Conservation (phyloP, 208 protist genomes). For the Acanthamoeba healyi region DNA sequence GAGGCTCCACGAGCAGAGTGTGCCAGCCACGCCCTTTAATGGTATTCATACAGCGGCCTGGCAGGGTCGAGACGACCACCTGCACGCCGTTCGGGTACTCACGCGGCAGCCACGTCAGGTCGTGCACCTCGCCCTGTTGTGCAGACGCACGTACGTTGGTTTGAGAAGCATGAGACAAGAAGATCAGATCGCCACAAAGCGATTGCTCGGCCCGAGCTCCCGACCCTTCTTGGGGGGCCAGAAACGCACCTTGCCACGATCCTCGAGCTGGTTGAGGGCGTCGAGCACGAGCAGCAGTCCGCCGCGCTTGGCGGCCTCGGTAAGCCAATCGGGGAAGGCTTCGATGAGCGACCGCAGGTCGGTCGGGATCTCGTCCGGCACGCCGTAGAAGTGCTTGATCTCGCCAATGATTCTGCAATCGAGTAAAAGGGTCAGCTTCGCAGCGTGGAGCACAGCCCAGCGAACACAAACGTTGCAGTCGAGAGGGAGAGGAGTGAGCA, state of each 20-base stretch:
- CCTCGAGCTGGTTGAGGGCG: conserved; percentile 73
- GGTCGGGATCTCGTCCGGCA: conserved; percentile 25
- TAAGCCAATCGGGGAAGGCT: conserved; percentile 36
- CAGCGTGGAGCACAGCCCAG: too few species aligned
- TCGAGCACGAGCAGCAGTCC: conserved; percentile 66
- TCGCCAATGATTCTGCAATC: conserved; percentile 8
- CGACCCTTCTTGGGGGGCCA: too few species aligned
- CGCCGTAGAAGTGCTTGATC: conserved; percentile 26
- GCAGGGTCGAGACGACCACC: conserved; percentile 47
- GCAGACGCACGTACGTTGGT: too few species aligned
- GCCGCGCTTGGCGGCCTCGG: conserved; percentile 47
- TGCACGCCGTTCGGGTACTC: conserved; percentile 51
- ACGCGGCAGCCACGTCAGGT: conserved; percentile 43
- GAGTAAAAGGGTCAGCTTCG: too few species aligned
- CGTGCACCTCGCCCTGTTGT: background rate
- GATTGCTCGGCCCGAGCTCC: too few species aligned
- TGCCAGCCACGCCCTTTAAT: background rate
- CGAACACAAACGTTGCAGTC: too few species aligned
- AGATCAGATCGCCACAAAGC: too few species aligned
- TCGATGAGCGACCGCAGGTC: conserved; percentile 48
- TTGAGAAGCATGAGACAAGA: too few species aligned
- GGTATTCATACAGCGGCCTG: conserved; percentile 17
- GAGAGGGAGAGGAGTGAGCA: too few species aligned
- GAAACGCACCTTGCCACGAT: background rate
- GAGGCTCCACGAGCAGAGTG: background rate